Conservation (phyloP, 1,284 basidiomycete genomes). For the Ceraceosorus bombacis region DNA sequence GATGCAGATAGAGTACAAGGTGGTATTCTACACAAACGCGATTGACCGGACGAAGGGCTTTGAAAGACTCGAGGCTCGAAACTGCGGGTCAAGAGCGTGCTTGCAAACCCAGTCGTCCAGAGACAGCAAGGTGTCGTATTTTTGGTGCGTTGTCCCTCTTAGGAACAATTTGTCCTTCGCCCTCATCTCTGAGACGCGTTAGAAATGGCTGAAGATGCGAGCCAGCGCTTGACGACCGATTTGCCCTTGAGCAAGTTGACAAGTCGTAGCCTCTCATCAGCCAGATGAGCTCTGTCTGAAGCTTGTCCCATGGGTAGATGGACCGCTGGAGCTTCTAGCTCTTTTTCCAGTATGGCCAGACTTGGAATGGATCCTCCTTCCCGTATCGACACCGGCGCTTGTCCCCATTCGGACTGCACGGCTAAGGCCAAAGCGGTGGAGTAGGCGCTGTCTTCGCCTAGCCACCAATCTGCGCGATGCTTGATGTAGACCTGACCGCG, state of each 20-base stretch:
- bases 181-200: too few relatives aligned
- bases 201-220: slow-evolving; percentile 39
- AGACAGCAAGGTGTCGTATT: too few relatives aligned
- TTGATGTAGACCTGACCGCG: slow-evolving; percentile 58
- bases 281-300: slow-evolving; percentile 76
- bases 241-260: slow-evolving; percentile 67
- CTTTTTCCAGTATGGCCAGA: slow-evolving; percentile 83
- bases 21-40: too few relatives aligned
- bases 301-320: slow-evolving; percentile 71
- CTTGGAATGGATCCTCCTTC: slow-evolving; percentile 79
- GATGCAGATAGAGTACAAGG: too few relatives aligned
- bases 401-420: slow-evolving; percentile 74
- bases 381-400: slow-evolving; percentile 50
- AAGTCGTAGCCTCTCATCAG: slow-evolving; percentile 72
- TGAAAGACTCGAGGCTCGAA: too few relatives aligned
- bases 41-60: too few relatives aligned
- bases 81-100: too few relatives aligned
- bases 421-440: slow-evolving; percentile 74
- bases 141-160: too few relatives aligned
- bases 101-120: too few relatives aligned
- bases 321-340: slow-evolving; percentile 64
- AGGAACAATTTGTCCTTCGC: too few relatives aligned
- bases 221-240: slow-evolving; percentile 65
- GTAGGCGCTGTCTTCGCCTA: slow-evolving; percentile 73
- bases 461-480: slow-evolving; percentile 90